Conservation (phyloP, 2,329 filamentous ascomycete species). For the Trichothecium roseum region DNA sequence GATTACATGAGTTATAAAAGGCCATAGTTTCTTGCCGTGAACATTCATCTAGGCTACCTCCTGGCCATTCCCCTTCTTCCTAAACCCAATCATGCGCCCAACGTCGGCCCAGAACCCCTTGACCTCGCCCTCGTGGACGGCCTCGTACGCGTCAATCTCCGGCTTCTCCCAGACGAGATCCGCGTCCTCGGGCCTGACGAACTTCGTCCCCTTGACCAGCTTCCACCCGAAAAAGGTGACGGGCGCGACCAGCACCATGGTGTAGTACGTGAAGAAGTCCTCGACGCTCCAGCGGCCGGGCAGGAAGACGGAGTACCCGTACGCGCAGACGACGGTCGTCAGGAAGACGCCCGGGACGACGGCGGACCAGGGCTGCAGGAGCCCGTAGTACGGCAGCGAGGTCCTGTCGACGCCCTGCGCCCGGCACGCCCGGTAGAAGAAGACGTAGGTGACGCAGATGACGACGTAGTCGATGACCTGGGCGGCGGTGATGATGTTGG, state of each 20-base stretch:
- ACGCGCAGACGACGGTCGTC: constrained; percentile 33
- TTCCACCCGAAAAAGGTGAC: constrained; percentile 53
- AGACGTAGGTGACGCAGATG: constrained; percentile 5
- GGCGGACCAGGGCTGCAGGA: constrained; percentile 48
- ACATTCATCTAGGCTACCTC: too few relatives aligned
- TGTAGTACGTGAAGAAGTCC: constrained; percentile 44
- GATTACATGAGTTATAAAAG: too few relatives aligned
- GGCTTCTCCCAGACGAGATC: constrained; percentile 53
- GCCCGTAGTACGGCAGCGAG: constrained; percentile 38
- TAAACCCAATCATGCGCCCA: constrained; percentile 13
- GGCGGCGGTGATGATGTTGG: constrained; percentile 8
- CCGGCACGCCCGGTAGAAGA: constrained; percentile 2
- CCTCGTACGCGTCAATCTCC: constrained; percentile 47
- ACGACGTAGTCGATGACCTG: constrained; percentile 1
- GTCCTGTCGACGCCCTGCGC: constrained; percentile 4
- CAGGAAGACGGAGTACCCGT: constrained; percentile 43
- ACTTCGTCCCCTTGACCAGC: constrained; percentile 46
- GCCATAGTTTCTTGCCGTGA: too few relatives aligned
- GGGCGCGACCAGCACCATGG: constrained; percentile 43
- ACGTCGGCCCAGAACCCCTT: constrained; percentile 34
- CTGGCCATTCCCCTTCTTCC: too few relatives aligned
- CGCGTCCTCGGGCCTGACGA: constrained; percentile 41
- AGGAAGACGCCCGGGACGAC: constrained; percentile 33
- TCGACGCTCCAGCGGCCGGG: constrained; percentile 38
- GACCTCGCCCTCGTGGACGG: constrained; percentile 38